Evolutionary conservation across 2,329 filamentous ascomycete genomes (phyloP).

Genomic region (Camillea tinctor): DNA sequence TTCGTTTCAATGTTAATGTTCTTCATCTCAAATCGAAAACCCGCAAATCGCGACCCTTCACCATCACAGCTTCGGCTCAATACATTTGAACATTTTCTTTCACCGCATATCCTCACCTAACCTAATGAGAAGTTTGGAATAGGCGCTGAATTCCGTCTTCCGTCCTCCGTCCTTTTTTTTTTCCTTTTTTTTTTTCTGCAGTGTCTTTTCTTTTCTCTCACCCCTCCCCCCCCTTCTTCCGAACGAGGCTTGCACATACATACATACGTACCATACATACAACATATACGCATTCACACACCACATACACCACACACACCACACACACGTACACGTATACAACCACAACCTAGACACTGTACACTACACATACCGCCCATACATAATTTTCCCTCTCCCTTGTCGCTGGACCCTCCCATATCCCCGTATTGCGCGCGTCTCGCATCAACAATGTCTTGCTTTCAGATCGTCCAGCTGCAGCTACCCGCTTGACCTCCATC

Average conservation of each 20-base stretch:
- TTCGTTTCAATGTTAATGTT: too few relatives aligned
- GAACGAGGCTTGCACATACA: too few relatives aligned
- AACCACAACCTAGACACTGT: background rate
- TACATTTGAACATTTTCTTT: background rate
- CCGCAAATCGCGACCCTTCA: background rate
- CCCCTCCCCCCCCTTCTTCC: too few relatives aligned
- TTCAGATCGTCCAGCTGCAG: constrained; percentile 6
- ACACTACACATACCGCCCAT: background rate
- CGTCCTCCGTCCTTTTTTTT: too few relatives aligned
- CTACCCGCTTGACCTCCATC: constrained; percentile 15
- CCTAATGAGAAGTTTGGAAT: background rate
- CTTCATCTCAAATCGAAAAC: too few relatives aligned
- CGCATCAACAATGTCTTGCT: constrained; percentile 1
- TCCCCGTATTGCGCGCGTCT: background rate
- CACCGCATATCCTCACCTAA: background rate
- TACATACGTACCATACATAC: too few relatives aligned
- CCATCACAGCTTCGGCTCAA: background rate
- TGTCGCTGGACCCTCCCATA: background rate
- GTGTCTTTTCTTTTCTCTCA: too few relatives aligned
- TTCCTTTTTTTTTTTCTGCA: too few relatives aligned
- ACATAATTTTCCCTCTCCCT: constrained; percentile 9
- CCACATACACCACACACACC: too few relatives aligned
- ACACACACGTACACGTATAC: background rate
- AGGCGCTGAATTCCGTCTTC: background rate
- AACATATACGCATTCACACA: too few relatives aligned